Conservation (phyloP, 495 filamentous ascomycete genomes). For the Xylaria sp. region DNA sequence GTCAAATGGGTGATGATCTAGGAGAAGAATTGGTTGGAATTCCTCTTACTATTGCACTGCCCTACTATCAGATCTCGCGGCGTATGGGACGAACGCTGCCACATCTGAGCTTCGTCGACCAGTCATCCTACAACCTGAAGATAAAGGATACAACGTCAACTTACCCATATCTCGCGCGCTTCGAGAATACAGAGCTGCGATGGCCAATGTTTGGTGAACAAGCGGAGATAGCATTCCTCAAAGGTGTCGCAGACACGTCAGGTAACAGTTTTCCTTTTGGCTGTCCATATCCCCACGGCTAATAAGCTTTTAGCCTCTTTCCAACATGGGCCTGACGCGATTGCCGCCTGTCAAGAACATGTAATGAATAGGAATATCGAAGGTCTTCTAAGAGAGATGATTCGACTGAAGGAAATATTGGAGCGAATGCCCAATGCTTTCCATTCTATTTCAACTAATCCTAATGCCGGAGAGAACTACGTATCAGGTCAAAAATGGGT, state of each 20-base stretch:
- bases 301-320: slow-evolving; percentile 44
- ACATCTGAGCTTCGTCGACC: slow-evolving; percentile 58
- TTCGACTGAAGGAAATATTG: slow-evolving; percentile 57
- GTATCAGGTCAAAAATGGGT: slow-evolving; percentile 51
- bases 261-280: slow-evolving; percentile 29
- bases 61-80: slow-evolving; percentile 55
- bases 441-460: slow-evolving; percentile 60
- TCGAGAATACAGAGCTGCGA: slow-evolving; percentile 60
- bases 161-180: slow-evolving; percentile 55
- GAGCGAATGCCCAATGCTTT: slow-evolving; percentile 60
- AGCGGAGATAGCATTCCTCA: slow-evolving; percentile 56
- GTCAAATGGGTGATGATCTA: slow-evolving; percentile 55
- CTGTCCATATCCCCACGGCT: slow-evolving; percentile 19
- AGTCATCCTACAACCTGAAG: slow-evolving; percentile 60
- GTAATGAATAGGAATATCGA: slow-evolving; percentile 59
- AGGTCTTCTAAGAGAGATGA: slow-evolving; percentile 54
- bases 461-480: slow-evolving; percentile 55
- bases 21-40: slow-evolving; percentile 58
- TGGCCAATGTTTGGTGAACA: slow-evolving; percentile 60
- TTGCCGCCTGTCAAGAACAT: slow-evolving; percentile 58
- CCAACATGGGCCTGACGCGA: slow-evolving; percentile 52
- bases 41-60: slow-evolving; percentile 54
- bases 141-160: slow-evolving; percentile 53
- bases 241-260: slow-evolving; percentile 51
- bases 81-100: slow-evolving; percentile 56